A percentile compares a stretch with the other conserved stretches of the same genome.
These are phyloP conservation scores for Polygonum aviculare DNA, from an alignment of 148 eudicot species.

Conservation along the genomic window DNA sequence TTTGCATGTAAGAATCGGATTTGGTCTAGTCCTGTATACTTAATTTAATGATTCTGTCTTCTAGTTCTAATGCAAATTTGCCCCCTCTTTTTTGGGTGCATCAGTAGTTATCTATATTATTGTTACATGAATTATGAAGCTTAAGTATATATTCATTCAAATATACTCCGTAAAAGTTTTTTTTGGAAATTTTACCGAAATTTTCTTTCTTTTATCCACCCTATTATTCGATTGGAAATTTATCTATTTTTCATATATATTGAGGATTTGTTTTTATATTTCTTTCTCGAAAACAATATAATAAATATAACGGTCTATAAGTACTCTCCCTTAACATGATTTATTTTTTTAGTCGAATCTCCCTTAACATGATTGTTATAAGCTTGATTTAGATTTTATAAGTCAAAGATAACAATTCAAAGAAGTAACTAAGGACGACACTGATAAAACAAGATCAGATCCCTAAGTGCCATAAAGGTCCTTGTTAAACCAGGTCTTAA, in stretches of 20 bases:
- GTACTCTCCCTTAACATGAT: background rate
- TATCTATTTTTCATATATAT: background rate
- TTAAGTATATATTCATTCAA: background rate
- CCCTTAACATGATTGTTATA: background rate
- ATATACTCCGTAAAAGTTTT: background rate
- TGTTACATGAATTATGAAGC: background rate
- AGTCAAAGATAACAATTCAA: slow-evolving; percentile 4
- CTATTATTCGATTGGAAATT: background rate
- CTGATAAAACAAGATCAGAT: background rate
- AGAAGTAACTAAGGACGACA: background rate
- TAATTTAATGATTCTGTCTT: background rate
- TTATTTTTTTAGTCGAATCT: too few species aligned
- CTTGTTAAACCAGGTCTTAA: background rate
- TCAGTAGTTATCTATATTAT: background rate
- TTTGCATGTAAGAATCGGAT: background rate
- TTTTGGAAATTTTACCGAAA: background rate
- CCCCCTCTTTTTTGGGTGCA: background rate
- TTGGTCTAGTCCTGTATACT: background rate
- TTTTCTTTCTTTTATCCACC: background rate
- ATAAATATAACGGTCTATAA: background rate
- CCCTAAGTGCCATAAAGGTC: background rate
- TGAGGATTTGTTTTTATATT: too few species aligned
- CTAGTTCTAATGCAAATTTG: background rate
- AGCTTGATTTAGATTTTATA: background rate
- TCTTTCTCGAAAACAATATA: background rate